phyloP scores from a whole-genome alignment of 192 early-diverging fungal species.

The Coemansia sp. region DNA sequence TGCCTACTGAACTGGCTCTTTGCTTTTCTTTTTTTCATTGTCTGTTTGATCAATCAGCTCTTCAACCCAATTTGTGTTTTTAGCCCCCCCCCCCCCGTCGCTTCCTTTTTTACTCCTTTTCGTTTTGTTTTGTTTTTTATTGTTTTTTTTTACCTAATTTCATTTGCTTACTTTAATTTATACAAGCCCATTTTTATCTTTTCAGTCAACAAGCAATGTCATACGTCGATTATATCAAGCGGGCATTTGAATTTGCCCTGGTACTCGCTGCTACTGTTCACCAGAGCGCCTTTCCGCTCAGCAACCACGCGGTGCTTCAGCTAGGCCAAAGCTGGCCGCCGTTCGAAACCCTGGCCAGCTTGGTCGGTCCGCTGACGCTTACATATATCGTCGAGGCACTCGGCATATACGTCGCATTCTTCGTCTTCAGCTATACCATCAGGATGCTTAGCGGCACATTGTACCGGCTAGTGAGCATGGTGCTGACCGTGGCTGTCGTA shows the following conservation, averaged over 20 bases:
- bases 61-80: too few species aligned
- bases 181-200: neutral
- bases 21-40: neutral
- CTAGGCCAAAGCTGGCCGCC: conserved; percentile 32
- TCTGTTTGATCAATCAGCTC: neutral
- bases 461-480: conserved; percentile 29
- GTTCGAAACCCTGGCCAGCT: conserved; percentile 15
- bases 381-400: conserved; percentile 23
- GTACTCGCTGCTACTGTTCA: conserved; percentile 18
- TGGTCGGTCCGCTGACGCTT: conserved; percentile 17
- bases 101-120: too few species aligned
- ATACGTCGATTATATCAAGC: conserved; percentile 28
- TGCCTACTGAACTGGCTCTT: neutral
- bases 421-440: conserved; percentile 11
- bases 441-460: conserved; percentile 42
- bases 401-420: conserved; percentile 14
- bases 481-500: conserved; percentile 15
- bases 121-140: neutral
- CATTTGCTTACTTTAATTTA: neutral
- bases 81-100: too few species aligned
- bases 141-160: neutral
- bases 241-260: conserved; percentile 8
- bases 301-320: conserved; percentile 16
- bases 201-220: conserved; percentile 13
- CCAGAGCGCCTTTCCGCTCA: conserved; percentile 24